A percentile compares a stretch with the other conserved stretches of the same genome.
Conservation (phyloP, 768 basidiomycete genomes). For the Rhizopogon salebrosus region DNA sequence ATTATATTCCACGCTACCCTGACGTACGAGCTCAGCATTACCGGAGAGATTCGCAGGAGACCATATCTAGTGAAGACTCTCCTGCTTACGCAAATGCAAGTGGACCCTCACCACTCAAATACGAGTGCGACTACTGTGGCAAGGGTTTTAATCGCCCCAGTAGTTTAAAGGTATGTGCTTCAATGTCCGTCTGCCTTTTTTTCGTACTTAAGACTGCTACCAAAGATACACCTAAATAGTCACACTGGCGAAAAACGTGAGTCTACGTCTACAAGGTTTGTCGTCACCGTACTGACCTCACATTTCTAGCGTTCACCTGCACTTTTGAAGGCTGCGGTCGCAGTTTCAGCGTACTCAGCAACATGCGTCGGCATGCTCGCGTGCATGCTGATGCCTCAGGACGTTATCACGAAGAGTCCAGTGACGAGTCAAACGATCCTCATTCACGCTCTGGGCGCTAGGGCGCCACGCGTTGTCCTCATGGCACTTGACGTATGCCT, state of each 20-base stretch:
- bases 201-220: conserved; percentile 6
- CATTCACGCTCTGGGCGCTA: conserved; percentile 19
- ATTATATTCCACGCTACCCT: conserved; percentile 11
- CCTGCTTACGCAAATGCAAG: conserved; percentile 12
- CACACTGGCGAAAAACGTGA: conserved; percentile 84
- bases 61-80: conserved; percentile 6
- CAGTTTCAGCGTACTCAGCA: conserved; percentile 81
- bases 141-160: conserved; percentile 82
- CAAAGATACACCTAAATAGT: conserved; percentile 77
- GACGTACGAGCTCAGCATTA: conserved; percentile 13
- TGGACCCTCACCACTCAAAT: conserved; percentile 42
- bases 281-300: conserved; percentile 8
- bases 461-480: not conserved
- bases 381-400: conserved; percentile 44
- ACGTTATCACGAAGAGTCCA: conserved; percentile 34
- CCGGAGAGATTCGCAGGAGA: conserved; percentile 13
- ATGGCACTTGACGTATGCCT: not conserved
- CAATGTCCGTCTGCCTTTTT: conserved; percentile 1
- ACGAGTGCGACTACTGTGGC: conserved; percentile 74
- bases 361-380: conserved; percentile 83
- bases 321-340: conserved; percentile 72
- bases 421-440: conserved; percentile 42
- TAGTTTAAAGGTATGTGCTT: conserved; percentile 61
- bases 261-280: conserved; percentile 19
- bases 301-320: conserved; percentile 61